A percentile compares a stretch with the other conserved stretches of the same genome.
Evolutionary conservation across 495 filamentous ascomycete genomes (phyloP).

Genomic region (Aspergillus nanangensis): DNA sequence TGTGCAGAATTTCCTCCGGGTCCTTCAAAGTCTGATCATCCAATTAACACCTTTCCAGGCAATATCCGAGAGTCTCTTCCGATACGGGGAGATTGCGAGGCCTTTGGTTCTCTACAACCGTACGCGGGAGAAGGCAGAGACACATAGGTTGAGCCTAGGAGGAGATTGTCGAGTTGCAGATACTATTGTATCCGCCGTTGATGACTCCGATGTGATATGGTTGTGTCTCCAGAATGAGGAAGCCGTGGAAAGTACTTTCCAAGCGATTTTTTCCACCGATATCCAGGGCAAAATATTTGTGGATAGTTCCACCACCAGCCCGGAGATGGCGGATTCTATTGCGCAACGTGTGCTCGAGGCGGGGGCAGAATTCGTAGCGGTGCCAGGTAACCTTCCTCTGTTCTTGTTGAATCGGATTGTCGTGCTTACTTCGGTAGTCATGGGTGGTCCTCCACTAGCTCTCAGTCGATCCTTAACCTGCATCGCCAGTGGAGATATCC

Average conservation of each 20-base stretch:
- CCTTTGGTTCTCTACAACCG: slow-evolving; percentile 5
- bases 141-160: neutral
- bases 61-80: slow-evolving; percentile 2
- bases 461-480: neutral
- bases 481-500: neutral
- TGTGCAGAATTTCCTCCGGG: neutral
- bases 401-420: too few species aligned
- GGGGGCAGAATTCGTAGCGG: slow-evolving; percentile 2
- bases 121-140: slow-evolving; percentile 1
- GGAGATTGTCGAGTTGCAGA: slow-evolving; percentile 4
- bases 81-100: neutral
- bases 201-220: slow-evolving; percentile 4
- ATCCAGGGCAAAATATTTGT: slow-evolving; percentile 7
- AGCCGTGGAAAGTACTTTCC: slow-evolving; percentile 2
- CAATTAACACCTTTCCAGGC: neutral
- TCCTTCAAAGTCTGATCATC: too few species aligned
- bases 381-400: too few species aligned
- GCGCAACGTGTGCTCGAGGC: slow-evolving; percentile 2
- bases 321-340: neutral
- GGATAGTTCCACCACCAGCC: slow-evolving; percentile 5
- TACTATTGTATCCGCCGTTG: neutral
- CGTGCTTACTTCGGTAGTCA: too few species aligned
- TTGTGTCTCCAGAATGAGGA: slow-evolving; percentile 4
- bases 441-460: slow-evolving; percentile 3
- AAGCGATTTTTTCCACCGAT: neutral